Conservation (phyloP, 169 alveolate species). For the Plasmodium sp. region DNA sequence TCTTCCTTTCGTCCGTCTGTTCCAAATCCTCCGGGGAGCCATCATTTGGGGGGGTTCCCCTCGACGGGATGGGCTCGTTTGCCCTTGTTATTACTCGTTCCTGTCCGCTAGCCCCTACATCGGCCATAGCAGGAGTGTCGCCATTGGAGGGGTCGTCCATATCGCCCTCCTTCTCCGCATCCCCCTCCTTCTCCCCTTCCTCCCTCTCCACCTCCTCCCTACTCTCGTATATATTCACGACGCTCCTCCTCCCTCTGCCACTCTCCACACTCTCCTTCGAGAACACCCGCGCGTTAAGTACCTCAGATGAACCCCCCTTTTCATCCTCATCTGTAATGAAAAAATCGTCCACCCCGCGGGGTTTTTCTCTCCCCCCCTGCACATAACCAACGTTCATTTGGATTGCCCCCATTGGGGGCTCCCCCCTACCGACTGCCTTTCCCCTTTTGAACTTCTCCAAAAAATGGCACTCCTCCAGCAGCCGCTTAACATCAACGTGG, state of each 20-base stretch:
- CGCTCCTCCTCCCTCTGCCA: neutral
- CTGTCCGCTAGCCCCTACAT: neutral
- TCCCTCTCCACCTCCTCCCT: neutral
- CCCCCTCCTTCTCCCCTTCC: neutral
- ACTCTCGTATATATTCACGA: slow-evolving; percentile 51
- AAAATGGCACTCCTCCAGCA: slow-evolving; percentile 2
- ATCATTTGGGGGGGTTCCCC: neutral
- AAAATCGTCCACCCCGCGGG: neutral
- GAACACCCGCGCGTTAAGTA: neutral
- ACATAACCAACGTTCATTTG: neutral
- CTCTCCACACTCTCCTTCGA: neutral
- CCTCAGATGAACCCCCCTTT: neutral
- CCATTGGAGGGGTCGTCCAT: neutral
- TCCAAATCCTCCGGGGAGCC: neutral
- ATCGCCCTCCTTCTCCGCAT: neutral
- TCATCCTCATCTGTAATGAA: slow-evolving; percentile 1
- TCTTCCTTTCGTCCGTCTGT: neutral
- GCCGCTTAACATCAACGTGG: neutral
- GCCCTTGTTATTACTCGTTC: neutral
- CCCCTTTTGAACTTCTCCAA: neutral
- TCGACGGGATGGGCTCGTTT: neutral
- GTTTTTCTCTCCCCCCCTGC: neutral
- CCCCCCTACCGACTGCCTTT: neutral
- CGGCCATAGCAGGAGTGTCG: neutral
- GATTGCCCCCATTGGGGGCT: neutral